A percentile compares a stretch with the other conserved stretches of the same genome.
phyloP scores from a whole-genome alignment of 2,329 filamentous ascomycete species.

The Stachybotrys elegans region DNA sequence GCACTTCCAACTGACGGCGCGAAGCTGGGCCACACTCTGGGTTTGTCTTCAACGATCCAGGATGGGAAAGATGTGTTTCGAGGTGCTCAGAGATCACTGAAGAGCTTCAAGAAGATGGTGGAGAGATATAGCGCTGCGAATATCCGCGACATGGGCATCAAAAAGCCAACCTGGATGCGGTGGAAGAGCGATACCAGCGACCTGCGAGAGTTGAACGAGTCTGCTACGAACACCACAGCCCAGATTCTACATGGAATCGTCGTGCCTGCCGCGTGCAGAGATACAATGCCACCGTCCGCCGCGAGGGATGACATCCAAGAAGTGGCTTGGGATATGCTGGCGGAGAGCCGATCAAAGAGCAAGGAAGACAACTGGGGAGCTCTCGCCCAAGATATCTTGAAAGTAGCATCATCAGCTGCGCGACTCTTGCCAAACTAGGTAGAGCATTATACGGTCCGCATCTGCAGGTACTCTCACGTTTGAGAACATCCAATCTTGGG shows the following conservation, averaged over 20 bases:
- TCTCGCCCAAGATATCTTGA: constrained; percentile 20
- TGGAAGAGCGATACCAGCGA: constrained; percentile 28
- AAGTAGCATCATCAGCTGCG: constrained; percentile 14
- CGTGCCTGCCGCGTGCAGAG: constrained; percentile 15
- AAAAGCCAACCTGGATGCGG: constrained; percentile 20
- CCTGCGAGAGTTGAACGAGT: constrained; percentile 21
- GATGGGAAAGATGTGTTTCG: too few species aligned
- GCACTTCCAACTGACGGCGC: too few species aligned
- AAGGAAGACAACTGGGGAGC: constrained; percentile 26
- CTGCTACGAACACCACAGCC: constrained; percentile 16
- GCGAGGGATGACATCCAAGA: constrained; percentile 21
- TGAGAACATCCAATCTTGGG: too few species aligned
- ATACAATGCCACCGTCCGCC: constrained; percentile 5
- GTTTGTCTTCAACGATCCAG: too few species aligned
- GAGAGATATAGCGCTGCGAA: constrained; percentile 18
- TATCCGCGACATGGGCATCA: constrained; percentile 11
- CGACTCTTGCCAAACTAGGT: too few species aligned
- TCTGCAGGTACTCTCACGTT: too few species aligned
- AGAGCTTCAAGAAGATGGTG: constrained; percentile 13
- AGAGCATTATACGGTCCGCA: too few species aligned
- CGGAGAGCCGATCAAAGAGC: constrained; percentile 14
- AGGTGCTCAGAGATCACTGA: too few species aligned
- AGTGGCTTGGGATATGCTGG: constrained; percentile 28
- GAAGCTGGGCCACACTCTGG: too few species aligned
- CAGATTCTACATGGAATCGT: constrained; percentile 19